Base-by-base conservation (phyloP, 495 filamentous ascomycete species). In the Neurospora cerealis region DNA sequence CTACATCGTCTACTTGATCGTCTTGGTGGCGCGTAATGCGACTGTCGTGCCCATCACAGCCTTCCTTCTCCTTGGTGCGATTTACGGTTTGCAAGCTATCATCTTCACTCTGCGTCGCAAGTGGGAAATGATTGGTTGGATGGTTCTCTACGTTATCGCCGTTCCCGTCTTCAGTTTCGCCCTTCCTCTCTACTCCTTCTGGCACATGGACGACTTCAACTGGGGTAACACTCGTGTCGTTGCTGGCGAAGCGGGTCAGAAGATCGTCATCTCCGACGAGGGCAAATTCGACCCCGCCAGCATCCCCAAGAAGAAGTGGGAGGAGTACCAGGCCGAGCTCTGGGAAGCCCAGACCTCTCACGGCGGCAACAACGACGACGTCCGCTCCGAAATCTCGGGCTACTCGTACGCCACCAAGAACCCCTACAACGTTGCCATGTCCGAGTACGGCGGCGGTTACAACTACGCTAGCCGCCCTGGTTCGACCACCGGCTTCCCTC, bases 41-140 rank as follows among this genome's bases (percentile, higher is more conserved):
- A 86, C 84, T 19, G 85, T 89, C 36, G 85, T 98, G 24, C 96
- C 96, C 2, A 80, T 94, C 75, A 96, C 90, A 2, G 89, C 96
- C 6, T 95, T 98, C 79, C 87, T 98, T 78, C 87, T 99, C 41
- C 89, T 99, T 9, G 96, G 89, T 72, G 96, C 93, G 60, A 94
- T 98, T 74, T 99, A 98, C 83, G 96, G 96, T 87, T 84, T 99
- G 19, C 96, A 99, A 79, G 95, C 93, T 32, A 90, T 99, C 80
- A 97, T 99, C 79, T 99, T 99, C 86, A 96, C 98, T 80, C 77
- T 97, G 71, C 89, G 93, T 70, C 91, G 96, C 75, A 97, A 97
- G 85, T 99, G 96, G 96, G 94, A 99, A 80, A 97, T 97, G 93
- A 91, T 99, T 75, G 96, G 95, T 19, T 99, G 96, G 96, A 97